Base-by-base conservation (phyloP, 331 rosid species). In the Dryas integrifolia region DNA sequence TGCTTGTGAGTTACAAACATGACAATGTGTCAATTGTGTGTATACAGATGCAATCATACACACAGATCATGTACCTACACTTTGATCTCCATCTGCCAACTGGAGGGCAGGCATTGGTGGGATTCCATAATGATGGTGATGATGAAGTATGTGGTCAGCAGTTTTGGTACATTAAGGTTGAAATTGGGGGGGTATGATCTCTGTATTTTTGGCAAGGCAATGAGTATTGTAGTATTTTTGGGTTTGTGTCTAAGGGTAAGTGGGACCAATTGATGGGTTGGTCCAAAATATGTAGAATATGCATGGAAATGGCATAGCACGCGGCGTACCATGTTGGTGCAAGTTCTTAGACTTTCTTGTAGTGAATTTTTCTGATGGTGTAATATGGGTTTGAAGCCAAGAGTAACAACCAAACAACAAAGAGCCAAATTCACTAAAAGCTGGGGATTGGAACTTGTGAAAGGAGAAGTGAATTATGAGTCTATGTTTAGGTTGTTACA, bases 261-360 rank as follows among this genome's bases (percentile, higher is more conserved):
- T n/a, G 60, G 58, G 70, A 58, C 62, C 67, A 55, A n/a, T 9
- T n/a, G 43, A 21, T 21, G 24, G 24, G 24, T 21, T 21, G 24
- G 24, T 21, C 24, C 24, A 30, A 30, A 1, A 30, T 30, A 30
- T 30, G 3, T 30, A 30, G 0, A 30, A 30, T 30, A 30, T 30
- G 35, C 35, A 80, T 80, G 77, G 65, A 65, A 57, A 65, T 65
- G 56, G 81, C 49, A 75, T 59, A 55, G 80, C 84, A 80, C 70
- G 81, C 81, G 70, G 40, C 21, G 76, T 65, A 39, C 78, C 46
- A 39, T 15, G 39, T 70, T 35, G 63, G 48, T 64, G 70, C 67
- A 59, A 72, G 68, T 38, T 58, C 58, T 18, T 10, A 70, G 47
- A 41, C 30, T 57, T 41, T 56, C 62, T 46, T 39, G 18, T 35